phyloP scores from a whole-genome alignment of 2,329 filamentous ascomycete genomes.

The Trichoderma oligosporum region DNA sequence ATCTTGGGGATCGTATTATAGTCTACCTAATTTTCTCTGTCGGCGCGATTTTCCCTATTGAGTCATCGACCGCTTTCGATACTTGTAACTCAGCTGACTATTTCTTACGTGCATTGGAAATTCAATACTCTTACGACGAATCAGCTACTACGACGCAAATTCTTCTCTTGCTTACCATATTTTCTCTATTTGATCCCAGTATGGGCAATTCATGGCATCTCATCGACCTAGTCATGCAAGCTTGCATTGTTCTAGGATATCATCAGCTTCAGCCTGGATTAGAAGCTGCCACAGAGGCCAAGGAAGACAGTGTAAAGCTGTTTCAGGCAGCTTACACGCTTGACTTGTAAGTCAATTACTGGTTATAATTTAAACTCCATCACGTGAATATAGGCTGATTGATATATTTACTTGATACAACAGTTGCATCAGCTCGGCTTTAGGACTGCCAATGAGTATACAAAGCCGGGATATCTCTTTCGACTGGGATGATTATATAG shows the following conservation, averaged over 20 bases:
- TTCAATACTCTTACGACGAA: constrained; percentile 2
- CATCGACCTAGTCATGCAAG: constrained; percentile 13
- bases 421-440: constrained; percentile 7
- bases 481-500: background rate
- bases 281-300: background rate
- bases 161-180: constrained; percentile 9
- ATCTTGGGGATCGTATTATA: background rate
- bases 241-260: background rate
- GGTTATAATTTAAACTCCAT: background rate
- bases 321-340: background rate
- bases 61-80: background rate
- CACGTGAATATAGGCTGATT: background rate
- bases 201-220: constrained; percentile 15
- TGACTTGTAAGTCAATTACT: background rate
- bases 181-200: constrained; percentile 12
- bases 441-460: constrained; percentile 13
- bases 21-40: constrained; percentile 1
- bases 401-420: background rate
- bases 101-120: background rate
- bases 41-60: background rate
- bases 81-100: background rate
- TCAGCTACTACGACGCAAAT: constrained; percentile 1
- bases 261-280: background rate
- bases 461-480: constrained; percentile 10
- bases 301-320: background rate